Percentiles rank a stretch among this genome's conserved stretches.
Evolutionary conservation across 208 protist genomes (phyloP).

Genomic region (Trypanosoma grayi): DNA sequence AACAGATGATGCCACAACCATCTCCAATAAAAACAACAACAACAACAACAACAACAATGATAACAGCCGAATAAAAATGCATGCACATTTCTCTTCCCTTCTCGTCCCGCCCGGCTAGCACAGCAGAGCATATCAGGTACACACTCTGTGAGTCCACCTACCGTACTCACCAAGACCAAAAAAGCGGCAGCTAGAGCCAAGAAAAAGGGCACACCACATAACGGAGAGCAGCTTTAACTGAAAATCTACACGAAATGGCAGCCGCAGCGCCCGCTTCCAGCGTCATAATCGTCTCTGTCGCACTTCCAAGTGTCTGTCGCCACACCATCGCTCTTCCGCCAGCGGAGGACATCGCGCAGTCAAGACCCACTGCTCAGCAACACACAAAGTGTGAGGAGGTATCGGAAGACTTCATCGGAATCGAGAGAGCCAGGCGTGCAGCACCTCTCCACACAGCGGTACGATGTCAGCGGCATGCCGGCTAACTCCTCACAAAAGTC

Average conservation of each 20-base stretch:
- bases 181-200: neutral
- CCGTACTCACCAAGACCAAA: too few relatives aligned
- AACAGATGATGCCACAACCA: neutral
- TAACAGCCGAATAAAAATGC: neutral
- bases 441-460: neutral
- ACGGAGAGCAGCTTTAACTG: neutral
- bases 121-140: too few relatives aligned
- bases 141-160: too few relatives aligned
- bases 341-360: neutral
- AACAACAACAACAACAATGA: neutral
- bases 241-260: too few relatives aligned
- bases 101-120: too few relatives aligned
- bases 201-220: neutral
- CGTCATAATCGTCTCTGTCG: neutral
- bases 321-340: neutral
- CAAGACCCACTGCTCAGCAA: neutral
- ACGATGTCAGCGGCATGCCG: constrained; percentile 6
- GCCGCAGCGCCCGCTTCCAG: too few relatives aligned
- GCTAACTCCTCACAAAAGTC: neutral
- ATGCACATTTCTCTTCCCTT: too few relatives aligned
- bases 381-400: constrained; percentile 1
- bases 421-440: neutral
- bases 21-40: neutral
- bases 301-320: neutral
- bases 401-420: neutral